Percentiles rank a stretch among this genome's conserved stretches.
These are phyloP conservation scores for Plectosphaerella cucumerina DNA, from an alignment of 2,329 filamentous ascomycete genomes.

Conservation along the genomic window DNA sequence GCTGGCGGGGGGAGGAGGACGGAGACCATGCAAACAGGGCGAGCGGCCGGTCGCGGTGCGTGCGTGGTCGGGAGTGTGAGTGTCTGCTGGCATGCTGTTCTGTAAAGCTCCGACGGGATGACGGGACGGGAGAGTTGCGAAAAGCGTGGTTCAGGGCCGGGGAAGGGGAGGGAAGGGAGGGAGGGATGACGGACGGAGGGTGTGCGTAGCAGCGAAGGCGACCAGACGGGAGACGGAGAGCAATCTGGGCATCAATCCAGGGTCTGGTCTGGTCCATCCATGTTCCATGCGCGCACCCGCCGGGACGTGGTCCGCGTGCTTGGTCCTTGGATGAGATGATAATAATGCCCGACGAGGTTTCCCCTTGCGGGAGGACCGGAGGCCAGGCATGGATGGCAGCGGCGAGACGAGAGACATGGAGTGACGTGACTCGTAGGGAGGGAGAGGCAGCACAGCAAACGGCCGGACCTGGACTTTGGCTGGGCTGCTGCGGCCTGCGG, in stretches of 20 bases:
- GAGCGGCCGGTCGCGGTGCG: neutral
- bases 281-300: neutral
- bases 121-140: slow-evolving; percentile 4
- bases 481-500: neutral
- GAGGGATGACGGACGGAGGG: neutral
- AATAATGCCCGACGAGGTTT: neutral
- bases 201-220: neutral
- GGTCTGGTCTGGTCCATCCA: neutral
- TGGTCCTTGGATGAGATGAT: neutral
- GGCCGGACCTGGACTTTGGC: no score
- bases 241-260: neutral
- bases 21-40: slow-evolving; percentile 4
- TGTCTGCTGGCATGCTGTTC: neutral
- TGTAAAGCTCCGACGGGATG: slow-evolving; percentile 5
- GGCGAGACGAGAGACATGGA: no score
- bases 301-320: neutral
- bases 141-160: no score
- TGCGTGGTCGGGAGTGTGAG: neutral
- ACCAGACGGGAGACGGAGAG: neutral
- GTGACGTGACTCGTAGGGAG: no score
- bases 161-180: neutral
- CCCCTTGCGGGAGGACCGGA: no score
- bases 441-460: no score
- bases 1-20: neutral
- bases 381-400: no score